These are phyloP conservation scores for Citrus inodora DNA, from an alignment of 345 rosid species.

Conservation along the genomic window DNA sequence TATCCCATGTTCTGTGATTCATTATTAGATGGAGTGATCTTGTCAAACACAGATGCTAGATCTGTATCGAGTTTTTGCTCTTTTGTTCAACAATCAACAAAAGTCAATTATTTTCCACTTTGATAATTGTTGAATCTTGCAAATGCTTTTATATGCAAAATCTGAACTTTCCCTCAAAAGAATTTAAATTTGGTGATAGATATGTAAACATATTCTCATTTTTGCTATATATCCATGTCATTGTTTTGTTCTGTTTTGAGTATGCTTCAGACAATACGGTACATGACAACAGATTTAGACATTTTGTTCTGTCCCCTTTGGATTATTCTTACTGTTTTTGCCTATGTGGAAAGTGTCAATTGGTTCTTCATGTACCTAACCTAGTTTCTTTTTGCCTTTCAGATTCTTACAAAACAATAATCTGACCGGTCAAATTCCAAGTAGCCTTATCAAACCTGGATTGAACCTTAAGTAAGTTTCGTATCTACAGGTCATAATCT, in stretches of 20 bases:
- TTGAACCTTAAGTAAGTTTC: conserved; percentile 52
- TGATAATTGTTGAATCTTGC: neutral
- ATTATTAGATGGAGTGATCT: neutral
- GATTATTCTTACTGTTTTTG: neutral
- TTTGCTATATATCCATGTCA: neutral
- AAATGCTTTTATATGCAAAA: neutral
- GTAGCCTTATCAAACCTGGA: conserved; percentile 46
- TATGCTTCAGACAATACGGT: neutral
- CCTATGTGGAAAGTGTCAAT: neutral
- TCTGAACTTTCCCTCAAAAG: neutral
- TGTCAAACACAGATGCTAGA: neutral
- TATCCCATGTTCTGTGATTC: neutral
- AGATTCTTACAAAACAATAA: conserved; percentile 90
- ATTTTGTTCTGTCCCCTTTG: neutral
- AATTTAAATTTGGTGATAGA: neutral
- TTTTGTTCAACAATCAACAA: neutral
- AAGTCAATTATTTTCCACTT: neutral
- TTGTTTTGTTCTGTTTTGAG: neutral
- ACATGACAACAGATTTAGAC: conserved; percentile 2
- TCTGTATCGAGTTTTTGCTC: neutral
- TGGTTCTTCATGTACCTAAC: conserved; percentile 15
- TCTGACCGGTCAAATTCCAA: conserved; percentile 67
- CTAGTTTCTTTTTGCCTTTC: conserved; percentile 18
- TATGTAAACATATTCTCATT: neutral
- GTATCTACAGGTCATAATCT: conserved; percentile 2